Conservation (phyloP, 805 yeast species). For the Ogataea kodamae region DNA sequence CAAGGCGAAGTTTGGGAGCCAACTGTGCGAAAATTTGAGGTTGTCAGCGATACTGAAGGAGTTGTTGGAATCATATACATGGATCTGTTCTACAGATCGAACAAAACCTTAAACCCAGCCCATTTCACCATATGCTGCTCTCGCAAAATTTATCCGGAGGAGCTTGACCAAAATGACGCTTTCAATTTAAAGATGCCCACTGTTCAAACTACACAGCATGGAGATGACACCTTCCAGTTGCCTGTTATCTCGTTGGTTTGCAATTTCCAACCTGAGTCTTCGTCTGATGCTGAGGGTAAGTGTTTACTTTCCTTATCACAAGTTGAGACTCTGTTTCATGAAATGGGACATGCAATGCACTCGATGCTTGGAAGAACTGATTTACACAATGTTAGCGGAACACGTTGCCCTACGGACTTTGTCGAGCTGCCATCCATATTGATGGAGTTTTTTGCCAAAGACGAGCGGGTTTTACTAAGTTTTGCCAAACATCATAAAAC, state of each 20-base stretch:
- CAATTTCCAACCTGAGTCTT: slow-evolving; percentile 54
- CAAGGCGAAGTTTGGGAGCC: slow-evolving; percentile 85
- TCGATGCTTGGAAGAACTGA: slow-evolving; percentile 92
- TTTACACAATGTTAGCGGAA: slow-evolving; percentile 89
- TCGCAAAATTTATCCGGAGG: slow-evolving; percentile 64
- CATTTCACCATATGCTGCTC: slow-evolving; percentile 96
- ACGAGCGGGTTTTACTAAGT: slow-evolving; percentile 65
- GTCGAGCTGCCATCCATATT: slow-evolving; percentile 95
- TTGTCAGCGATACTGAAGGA: slow-evolving; percentile 59
- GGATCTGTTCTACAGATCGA: slow-evolving; percentile 76
- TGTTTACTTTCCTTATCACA: slow-evolving; percentile 70
- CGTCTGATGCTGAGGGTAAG: slow-evolving; percentile 35
- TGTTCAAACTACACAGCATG: slow-evolving; percentile 33
- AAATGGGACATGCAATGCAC: slow-evolving; percentile 99
- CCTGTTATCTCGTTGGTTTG: slow-evolving; percentile 91
- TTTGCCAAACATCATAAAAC: slow-evolving; percentile 75
- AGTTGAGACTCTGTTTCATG: slow-evolving; percentile 93
- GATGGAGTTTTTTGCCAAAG: slow-evolving; percentile 90
- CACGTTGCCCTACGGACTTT: slow-evolving; percentile 93
- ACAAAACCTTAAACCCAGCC: slow-evolving; percentile 82
- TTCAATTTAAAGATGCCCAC: slow-evolving; percentile 34
- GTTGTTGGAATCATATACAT: slow-evolving; percentile 80
- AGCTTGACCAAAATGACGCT: slow-evolving; percentile 38
- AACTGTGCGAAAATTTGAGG: slow-evolving; percentile 80
- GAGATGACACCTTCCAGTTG: slow-evolving; percentile 60